Percentiles rank a stretch among this genome's conserved stretches.
Conservation (phyloP, 805 yeast genomes). For the Wickerhamiella azymoides region DNA sequence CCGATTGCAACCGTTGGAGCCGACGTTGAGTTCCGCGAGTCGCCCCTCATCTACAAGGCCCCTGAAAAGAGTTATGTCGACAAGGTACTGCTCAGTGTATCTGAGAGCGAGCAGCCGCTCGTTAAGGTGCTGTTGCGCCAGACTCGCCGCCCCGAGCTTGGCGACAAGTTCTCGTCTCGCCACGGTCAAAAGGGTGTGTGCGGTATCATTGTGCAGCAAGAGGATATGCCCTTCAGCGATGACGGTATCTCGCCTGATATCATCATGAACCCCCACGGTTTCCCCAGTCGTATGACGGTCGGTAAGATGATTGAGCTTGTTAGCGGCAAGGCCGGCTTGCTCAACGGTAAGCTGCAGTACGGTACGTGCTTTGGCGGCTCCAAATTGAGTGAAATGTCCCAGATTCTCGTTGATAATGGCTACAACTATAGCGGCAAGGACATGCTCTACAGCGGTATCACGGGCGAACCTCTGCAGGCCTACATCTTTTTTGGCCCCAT, state of each 20-base stretch:
- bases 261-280: constrained; percentile 98
- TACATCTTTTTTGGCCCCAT: constrained; percentile 98
- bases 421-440: constrained; percentile 93
- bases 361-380: constrained; percentile 99
- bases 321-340: constrained; percentile 94
- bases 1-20: constrained; percentile 24
- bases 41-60: constrained; percentile 82
- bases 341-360: constrained; percentile 80
- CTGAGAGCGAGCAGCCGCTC: constrained; percentile 89
- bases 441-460: constrained; percentile 92
- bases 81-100: constrained; percentile 93
- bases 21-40: constrained; percentile 61
- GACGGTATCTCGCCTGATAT: constrained; percentile 88
- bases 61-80: constrained; percentile 94
- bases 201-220: constrained; percentile 95
- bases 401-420: constrained; percentile 78
- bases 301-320: constrained; percentile 96
- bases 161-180: constrained; percentile 93
- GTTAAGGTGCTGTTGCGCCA: constrained; percentile 86
- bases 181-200: constrained; percentile 99
- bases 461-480: constrained; percentile 95
- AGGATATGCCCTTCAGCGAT: constrained; percentile 91
- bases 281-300: constrained; percentile 99
- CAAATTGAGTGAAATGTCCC: constrained; percentile 88
- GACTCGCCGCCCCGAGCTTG: constrained; percentile 93